Base-by-base conservation (phyloP, 306 rosid genomes). In the Trifolium subterraneum region DNA sequence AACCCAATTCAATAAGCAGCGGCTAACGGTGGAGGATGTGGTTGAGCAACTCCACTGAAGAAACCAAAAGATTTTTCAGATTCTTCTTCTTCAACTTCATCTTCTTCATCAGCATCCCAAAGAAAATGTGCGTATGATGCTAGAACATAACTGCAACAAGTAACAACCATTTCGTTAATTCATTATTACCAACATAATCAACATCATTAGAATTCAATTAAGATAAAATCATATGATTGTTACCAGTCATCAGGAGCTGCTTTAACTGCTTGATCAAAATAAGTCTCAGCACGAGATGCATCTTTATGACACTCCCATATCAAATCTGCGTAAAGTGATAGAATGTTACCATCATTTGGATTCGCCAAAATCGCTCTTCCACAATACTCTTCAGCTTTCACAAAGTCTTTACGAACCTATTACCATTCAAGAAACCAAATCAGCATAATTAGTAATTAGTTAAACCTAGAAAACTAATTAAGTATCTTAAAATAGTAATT, bases 121-220 rank as follows among this genome's bases (percentile, higher is more conserved):
- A 93, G 96, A 75, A 93, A 91, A 64, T 74, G 86, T 27, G 98
- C 98, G 31, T 91, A 91, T 0, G 96, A 88, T 60, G 97, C 98
- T 15, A 91, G 73, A 79, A 93, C 94, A 81, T 82, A 86, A 80
- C 97, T 93, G 84, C 92, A 87, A 38, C 41, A 81, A 52, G 71
- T 72, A 50, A 29, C 64, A 73, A 78, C 18, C 64, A 16, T 22
- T 12, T 2, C 48, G 7, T 78, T 78, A 79, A 60, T 31, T 31
- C 66, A 60, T 31, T 11, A 56, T 25, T 60, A 65, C 64, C 64
- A 72, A 68, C 56, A 61, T 62, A 62, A 16, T 9, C 9, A 62
- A 8, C 44, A 15, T 56, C 13, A 23, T 23, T 2, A n/a, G 8
- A 35, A 64, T 16, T 36, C 67, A 16, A 8, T 63, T 36, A 11